Evolutionary conservation across 768 basidiomycete genomes (phyloP), one percentile per base, ranked within the genome.

Genomic region (Suillus spraguei): DNA sequence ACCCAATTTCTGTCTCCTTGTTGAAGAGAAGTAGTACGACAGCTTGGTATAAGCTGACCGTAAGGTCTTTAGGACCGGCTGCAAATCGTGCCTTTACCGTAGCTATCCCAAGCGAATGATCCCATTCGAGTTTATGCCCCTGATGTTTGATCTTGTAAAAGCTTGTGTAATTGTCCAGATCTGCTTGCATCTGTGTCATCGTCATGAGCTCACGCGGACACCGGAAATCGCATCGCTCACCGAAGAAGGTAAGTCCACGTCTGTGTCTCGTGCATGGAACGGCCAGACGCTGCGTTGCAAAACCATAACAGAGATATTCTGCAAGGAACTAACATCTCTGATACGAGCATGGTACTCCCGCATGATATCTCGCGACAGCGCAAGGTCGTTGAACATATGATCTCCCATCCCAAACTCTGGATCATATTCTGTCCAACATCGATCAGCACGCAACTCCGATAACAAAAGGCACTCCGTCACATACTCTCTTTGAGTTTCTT

Each of bases 341-440:
- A 83, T 68, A 67, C 83, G 81, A 33, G 77, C 69, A 63, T 87
- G 83, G 75, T 87, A 92, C 64, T 90, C 89, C 0, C 74, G 72
- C 82, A 94, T 85, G 24, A 86, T 72, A 62, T 96, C 94, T 59
- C 86, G 76, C 1, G 94, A 96, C 20, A 94, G 78, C 0, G 86
- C 85, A 4, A 97, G 79, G 70, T 97, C 95, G 64, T 88, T 95
- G 80, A 98, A 97, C 97, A 99, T 97, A 46, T 94, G 87, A 69
- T 95, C 93, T 58, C 95, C 94, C 79, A 91, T 91, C 9, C 90
- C 92, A 70, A 99, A 99, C 64, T 97, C 95, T 13, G 95, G 91
- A 72, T 99, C 97, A 69, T 96, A 97, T 60, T 90, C 97, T 97
- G 70, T 53, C 61, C 32, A 32, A 32, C 17, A 5, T 54, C 39